Base-by-base conservation (phyloP, 1,284 basidiomycete species). In the Pascua guehoae region DNA sequence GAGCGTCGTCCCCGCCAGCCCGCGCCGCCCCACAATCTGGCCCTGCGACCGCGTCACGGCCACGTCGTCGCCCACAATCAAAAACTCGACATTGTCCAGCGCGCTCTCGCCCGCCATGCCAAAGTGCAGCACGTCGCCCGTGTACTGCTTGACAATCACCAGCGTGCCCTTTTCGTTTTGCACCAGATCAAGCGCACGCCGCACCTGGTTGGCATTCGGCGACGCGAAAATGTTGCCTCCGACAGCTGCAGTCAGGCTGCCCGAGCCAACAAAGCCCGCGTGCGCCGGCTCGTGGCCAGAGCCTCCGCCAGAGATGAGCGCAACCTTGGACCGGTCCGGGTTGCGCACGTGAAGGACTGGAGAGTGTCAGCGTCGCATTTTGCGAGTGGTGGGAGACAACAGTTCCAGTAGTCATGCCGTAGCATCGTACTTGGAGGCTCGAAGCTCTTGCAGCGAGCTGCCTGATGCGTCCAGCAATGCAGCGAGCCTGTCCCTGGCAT, bases 31-130 rank as follows among this genome's bases (percentile, higher is more conserved):
- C 42, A 78, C 77, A 42, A 78, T 72, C 16, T 66, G 65, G 12
- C 77, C 78, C 61, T 78, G 77, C 51, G 70, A 61, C 62, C 81
- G 83, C 4, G 88, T 88, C 14, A 97, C 92, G 2, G 91, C 86
- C 14, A 94, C 90, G 73, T 97, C 93, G 73, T 97, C 93, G 9
- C 88, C 90, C 12, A 96, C 91, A 57, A 93, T 83, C 43, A 95
- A 79, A 60, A 96, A 89, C 65, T 85, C 86, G 66, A 93, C 84
- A 38, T 81, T 80, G 0, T 88, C 85, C 60, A 89, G 84, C 40
- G 81, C 78, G 0, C 88, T 86, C 72, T 97, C 93, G 63, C 87
- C 90, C 4, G 91, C 91, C 8, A 97, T 82, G 45, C 93, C 92
- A 68, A 97, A 96, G 72, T 94, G 91, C 50, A 97, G 83, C 14